A percentile compares a stretch with the other conserved stretches of the same genome.
Evolutionary conservation across 495 filamentous ascomycete genomes (phyloP).

Genomic region (Cudoniella acicularis): DNA sequence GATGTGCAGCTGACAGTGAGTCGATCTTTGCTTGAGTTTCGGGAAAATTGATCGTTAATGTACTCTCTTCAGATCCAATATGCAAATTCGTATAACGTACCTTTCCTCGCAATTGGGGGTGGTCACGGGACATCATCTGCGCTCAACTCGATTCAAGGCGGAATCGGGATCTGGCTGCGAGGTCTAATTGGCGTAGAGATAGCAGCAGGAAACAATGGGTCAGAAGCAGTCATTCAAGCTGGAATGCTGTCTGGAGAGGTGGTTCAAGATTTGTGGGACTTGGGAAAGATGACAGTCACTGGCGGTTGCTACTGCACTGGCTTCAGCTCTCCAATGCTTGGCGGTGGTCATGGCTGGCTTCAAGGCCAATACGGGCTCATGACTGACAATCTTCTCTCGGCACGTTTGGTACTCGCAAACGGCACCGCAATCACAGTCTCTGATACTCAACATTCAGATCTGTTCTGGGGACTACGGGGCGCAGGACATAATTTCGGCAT

Average conservation of each 20-base stretch:
- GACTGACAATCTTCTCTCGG: slow-evolving; percentile 52
- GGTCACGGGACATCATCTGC: slow-evolving; percentile 42
- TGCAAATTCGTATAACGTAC: slow-evolving; percentile 40
- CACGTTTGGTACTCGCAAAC: slow-evolving; percentile 54
- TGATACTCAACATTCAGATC: slow-evolving; percentile 35
- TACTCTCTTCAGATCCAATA: slow-evolving; percentile 37
- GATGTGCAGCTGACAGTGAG: slow-evolving; percentile 49
- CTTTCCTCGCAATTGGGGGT: slow-evolving; percentile 48
- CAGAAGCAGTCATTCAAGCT: slow-evolving; percentile 47
- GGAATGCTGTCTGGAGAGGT: slow-evolving; percentile 38
- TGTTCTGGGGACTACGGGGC: slow-evolving; percentile 56
- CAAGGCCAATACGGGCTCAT: slow-evolving; percentile 58
- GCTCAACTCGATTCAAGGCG: slow-evolving; percentile 39
- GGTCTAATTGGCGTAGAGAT: slow-evolving; percentile 40
- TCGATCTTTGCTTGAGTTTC: background rate
- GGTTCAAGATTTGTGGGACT: slow-evolving; percentile 32
- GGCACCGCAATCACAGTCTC: slow-evolving; percentile 39
- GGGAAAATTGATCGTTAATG: background rate
- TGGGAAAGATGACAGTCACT: slow-evolving; percentile 43
- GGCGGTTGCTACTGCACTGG: slow-evolving; percentile 55
- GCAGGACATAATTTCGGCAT: slow-evolving; percentile 64
- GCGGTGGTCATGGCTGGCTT: slow-evolving; percentile 58
- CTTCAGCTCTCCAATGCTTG: slow-evolving; percentile 51
- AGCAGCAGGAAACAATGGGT: slow-evolving; percentile 34
- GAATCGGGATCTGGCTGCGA: slow-evolving; percentile 45